A percentile compares a stretch with the other conserved stretches of the same genome.
Evolutionary conservation across 2,329 filamentous ascomycete species (phyloP).

Genomic region (Trichoderma breve): DNA sequence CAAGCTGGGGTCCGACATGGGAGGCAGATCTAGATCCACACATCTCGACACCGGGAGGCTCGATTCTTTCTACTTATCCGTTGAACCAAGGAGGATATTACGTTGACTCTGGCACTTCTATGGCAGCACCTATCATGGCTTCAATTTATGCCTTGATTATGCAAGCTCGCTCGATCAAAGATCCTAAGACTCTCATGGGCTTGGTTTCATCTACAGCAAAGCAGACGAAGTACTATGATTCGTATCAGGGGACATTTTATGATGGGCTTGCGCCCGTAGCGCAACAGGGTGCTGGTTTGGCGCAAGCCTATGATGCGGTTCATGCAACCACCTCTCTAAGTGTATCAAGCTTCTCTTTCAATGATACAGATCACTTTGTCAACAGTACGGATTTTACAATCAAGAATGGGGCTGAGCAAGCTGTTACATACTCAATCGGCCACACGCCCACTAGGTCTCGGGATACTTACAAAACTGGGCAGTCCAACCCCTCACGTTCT

Average conservation of each 20-base stretch:
- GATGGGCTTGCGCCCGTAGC: slow-evolving; percentile 51
- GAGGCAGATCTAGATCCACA: slow-evolving; percentile 57
- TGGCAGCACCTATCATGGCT: slow-evolving; percentile 57
- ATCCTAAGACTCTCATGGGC: slow-evolving; percentile 49
- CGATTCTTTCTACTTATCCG: slow-evolving; percentile 58
- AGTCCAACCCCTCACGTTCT: slow-evolving; percentile 40
- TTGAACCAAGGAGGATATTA: slow-evolving; percentile 46
- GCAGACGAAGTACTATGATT: slow-evolving; percentile 49
- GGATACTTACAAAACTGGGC: slow-evolving; percentile 44
- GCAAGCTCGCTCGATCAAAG: slow-evolving; percentile 49
- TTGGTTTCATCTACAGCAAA: slow-evolving; percentile 50
- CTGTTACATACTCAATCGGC: slow-evolving; percentile 51
- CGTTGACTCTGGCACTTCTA: slow-evolving; percentile 56
- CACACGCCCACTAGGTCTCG: slow-evolving; percentile 51
- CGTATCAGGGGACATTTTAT: slow-evolving; percentile 30
- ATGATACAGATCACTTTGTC: slow-evolving; percentile 59
- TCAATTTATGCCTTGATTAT: slow-evolving; percentile 55
- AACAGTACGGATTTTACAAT: slow-evolving; percentile 52
- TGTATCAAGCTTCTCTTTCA: slow-evolving; percentile 58
- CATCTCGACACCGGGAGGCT: slow-evolving; percentile 53
- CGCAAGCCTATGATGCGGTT: slow-evolving; percentile 60
- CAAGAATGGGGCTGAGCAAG: slow-evolving; percentile 49
- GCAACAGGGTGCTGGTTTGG: slow-evolving; percentile 60
- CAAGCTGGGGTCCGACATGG: slow-evolving; percentile 60
- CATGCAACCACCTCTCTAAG: slow-evolving; percentile 53